These are phyloP conservation scores for Malassezia dermatis DNA, from an alignment of 1,284 basidiomycete species.

Conservation along the genomic window DNA sequence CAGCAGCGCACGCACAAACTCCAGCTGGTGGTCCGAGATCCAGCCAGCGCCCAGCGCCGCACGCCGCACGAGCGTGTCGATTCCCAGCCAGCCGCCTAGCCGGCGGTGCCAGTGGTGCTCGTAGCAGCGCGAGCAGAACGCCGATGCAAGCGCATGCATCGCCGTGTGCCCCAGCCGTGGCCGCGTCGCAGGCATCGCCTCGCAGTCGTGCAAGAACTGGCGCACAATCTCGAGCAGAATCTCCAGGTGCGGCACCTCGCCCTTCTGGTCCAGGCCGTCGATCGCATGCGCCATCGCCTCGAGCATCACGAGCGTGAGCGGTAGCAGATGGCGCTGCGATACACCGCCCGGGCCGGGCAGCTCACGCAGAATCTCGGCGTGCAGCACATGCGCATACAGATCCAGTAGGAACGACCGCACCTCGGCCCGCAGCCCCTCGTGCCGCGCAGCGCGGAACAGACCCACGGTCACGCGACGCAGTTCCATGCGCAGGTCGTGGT, in stretches of 20 bases:
- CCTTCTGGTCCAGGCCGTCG: constrained; percentile 48
- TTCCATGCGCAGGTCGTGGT: constrained; percentile 62
- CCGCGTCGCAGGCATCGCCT: constrained; percentile 29
- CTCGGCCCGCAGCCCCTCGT: constrained; percentile 60
- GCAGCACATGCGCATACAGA: constrained; percentile 61
- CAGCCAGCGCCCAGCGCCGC: constrained; percentile 58
- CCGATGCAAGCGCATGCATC: constrained; percentile 41
- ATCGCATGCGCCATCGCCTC: constrained; percentile 38
- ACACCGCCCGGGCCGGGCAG: constrained; percentile 49
- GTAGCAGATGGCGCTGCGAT: constrained; percentile 55
- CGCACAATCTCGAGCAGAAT: constrained; percentile 33
- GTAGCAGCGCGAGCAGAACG: constrained; percentile 46
- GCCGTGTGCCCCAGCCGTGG: constrained; percentile 34
- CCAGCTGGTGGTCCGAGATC: constrained; percentile 78
- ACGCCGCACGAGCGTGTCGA: constrained; percentile 38
- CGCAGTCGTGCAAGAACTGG: constrained; percentile 28
- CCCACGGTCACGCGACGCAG: constrained; percentile 62
- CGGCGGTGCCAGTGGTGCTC: constrained; percentile 46
- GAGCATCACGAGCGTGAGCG: constrained; percentile 49
- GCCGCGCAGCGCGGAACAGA: constrained; percentile 65
- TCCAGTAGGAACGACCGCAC: constrained; percentile 62
- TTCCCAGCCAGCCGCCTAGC: constrained; percentile 46
- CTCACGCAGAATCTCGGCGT: constrained; percentile 49
- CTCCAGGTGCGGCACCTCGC: constrained; percentile 44
- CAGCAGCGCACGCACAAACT: constrained; percentile 79